Evolutionary conservation across 352 stramenopile species (phyloP).

Genomic region (Pythium sukuiense): DNA sequence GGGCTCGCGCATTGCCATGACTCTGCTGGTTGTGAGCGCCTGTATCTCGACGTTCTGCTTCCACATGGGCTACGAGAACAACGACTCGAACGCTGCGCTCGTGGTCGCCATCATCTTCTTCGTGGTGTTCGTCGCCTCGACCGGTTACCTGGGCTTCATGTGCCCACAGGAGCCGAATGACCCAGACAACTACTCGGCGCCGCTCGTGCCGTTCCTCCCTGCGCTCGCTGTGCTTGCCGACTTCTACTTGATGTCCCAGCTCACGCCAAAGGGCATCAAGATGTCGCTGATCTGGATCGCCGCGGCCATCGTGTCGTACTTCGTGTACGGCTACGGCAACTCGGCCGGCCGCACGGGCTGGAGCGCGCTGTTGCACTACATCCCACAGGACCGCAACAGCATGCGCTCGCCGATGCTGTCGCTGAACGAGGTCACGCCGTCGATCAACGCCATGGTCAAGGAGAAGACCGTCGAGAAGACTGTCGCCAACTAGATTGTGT

Average conservation of each 20-base stretch:
- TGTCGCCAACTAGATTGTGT: conserved; percentile 1
- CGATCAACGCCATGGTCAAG: conserved; percentile 34
- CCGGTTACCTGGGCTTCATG: conserved; percentile 47
- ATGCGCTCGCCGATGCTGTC: conserved; percentile 51
- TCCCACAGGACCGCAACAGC: conserved; percentile 34
- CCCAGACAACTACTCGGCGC: conserved; percentile 50
- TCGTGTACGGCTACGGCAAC: conserved; percentile 70
- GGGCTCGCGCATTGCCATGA: conserved; percentile 5
- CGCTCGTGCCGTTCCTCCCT: conserved; percentile 65
- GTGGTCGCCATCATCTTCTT: conserved; percentile 50
- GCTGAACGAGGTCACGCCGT: conserved; percentile 42
- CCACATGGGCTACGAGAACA: conserved; percentile 65
- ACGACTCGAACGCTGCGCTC: conserved; percentile 35
- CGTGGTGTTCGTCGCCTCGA: conserved; percentile 35
- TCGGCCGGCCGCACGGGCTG: conserved; percentile 59
- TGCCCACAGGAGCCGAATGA: conserved; percentile 50
- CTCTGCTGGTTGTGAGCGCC: conserved; percentile 32
- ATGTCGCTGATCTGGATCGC: conserved; percentile 50
- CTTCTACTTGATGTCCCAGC: conserved; percentile 71
- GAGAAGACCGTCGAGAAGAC: conserved; percentile 25
- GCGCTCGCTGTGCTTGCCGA: conserved; percentile 54
- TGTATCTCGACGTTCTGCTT: conserved; percentile 59
- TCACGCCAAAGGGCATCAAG: conserved; percentile 46
- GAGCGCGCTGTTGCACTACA: conserved; percentile 47
- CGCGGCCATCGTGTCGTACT: conserved; percentile 65